phyloP scores from a whole-genome alignment of 176 grass and related monocot species.

The Tuctoria greenei region DNA sequence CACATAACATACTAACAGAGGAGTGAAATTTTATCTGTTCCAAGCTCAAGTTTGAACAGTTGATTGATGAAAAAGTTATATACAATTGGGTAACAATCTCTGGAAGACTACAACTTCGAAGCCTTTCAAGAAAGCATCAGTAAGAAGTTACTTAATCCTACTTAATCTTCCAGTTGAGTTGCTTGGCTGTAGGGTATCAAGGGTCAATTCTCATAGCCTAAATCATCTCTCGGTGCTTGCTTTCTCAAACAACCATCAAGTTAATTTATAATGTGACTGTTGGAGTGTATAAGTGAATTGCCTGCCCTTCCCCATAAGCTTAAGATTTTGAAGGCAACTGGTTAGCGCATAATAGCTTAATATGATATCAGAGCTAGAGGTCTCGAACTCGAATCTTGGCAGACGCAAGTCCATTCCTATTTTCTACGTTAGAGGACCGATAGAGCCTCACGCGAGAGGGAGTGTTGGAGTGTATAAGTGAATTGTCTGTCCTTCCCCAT shows the following conservation, averaged over 20 bases:
- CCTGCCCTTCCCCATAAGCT: too few species aligned
- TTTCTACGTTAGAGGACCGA: too few species aligned
- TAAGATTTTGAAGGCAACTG: too few species aligned
- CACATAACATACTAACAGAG: neutral
- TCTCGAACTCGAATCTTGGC: too few species aligned
- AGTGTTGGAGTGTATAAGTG: too few species aligned
- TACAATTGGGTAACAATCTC: neutral
- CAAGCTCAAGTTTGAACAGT: neutral
- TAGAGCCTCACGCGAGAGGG: too few species aligned
- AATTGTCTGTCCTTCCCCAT: too few species aligned
- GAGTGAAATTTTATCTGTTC: neutral
- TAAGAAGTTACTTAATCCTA: constrained; percentile 1
- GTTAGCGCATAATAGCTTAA: too few species aligned
- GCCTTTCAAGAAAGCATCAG: neutral
- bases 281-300: too few species aligned
- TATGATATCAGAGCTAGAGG: too few species aligned
- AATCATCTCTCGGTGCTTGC: neutral
- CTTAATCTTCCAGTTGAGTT: neutral
- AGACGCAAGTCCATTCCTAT: too few species aligned
- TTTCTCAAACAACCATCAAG: neutral
- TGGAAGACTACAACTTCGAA: neutral
- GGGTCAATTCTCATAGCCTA: constrained; percentile 2
- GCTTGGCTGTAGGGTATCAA: neutral
- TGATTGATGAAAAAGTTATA: neutral
- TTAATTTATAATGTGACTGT: constrained; percentile 16